Evolutionary conservation across 2,329 filamentous ascomycete genomes (phyloP).

Genomic region (Aspergillus ochraceoroseus): DNA sequence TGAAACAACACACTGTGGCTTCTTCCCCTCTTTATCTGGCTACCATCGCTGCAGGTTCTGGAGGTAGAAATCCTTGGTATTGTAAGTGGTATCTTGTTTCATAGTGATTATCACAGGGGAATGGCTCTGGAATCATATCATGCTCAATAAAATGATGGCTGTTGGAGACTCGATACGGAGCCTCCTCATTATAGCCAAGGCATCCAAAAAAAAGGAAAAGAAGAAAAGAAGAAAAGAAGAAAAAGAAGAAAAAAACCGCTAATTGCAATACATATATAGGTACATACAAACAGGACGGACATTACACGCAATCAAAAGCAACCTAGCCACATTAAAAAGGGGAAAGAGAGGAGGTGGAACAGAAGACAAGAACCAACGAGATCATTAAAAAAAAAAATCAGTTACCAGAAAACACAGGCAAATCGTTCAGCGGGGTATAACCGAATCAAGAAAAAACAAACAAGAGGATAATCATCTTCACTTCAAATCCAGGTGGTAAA

Average conservation of each 20-base stretch:
- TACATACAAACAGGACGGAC: constrained; percentile 12
- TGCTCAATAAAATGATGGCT: no score
- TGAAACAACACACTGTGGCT: no score
- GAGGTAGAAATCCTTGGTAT: not conserved
- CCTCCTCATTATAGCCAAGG: constrained; percentile 15
- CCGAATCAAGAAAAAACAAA: constrained; percentile 13
- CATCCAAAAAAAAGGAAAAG: no score
- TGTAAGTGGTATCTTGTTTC: not conserved
- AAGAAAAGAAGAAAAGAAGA: no score
- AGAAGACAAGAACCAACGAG: constrained; percentile 2
- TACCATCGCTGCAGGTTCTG: no score
- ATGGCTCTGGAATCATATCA: no score
- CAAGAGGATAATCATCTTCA: constrained; percentile 8
- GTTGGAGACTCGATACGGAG: no score
- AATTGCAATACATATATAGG: constrained; percentile 15
- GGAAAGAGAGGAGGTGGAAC: not conserved
- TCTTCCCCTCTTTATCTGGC: no score
- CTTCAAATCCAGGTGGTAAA: constrained; percentile 7
- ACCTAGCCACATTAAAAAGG: constrained; percentile 1
- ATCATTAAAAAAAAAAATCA: constrained; percentile 10
- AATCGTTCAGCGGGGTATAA: constrained; percentile 23
- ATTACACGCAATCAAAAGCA: constrained; percentile 6
- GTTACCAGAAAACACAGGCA: constrained; percentile 9
- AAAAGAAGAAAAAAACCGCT: constrained; percentile 13
- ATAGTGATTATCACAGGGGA: not conserved